phyloP scores from a whole-genome alignment of 805 yeast species.

The Zygosaccharomyces siamensis region DNA sequence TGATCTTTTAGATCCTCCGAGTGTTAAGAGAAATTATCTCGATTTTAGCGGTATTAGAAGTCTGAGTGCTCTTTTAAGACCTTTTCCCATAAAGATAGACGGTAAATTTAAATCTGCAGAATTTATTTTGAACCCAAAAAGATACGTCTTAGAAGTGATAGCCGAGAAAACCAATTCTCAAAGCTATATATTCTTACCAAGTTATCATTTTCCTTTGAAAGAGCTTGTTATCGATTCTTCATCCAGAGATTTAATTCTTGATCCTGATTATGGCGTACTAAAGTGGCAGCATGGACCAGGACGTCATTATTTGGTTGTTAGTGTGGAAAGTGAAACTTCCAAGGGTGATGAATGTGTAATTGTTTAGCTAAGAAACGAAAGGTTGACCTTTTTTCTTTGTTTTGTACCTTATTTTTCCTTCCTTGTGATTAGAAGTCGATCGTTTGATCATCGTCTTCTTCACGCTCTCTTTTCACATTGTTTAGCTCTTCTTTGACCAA shows the following conservation, averaged over 20 bases:
- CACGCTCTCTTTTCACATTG: slow-evolving; percentile 39
- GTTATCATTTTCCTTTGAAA: slow-evolving; percentile 58
- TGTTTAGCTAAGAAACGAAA: slow-evolving; percentile 3
- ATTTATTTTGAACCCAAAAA: slow-evolving; percentile 50
- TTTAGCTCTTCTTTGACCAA: slow-evolving; percentile 50
- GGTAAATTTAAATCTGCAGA: slow-evolving; percentile 54
- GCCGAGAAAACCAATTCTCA: slow-evolving; percentile 7
- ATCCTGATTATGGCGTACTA: slow-evolving; percentile 48
- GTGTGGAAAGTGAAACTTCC: slow-evolving; percentile 3
- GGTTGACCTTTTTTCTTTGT: neutral
- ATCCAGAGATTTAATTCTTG: slow-evolving; percentile 53
- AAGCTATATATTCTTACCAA: slow-evolving; percentile 65
- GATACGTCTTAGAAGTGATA: slow-evolving; percentile 46
- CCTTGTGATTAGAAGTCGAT: neutral
- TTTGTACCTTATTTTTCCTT: neutral
- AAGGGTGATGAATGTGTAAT: slow-evolving; percentile 13
- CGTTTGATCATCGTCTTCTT: slow-evolving; percentile 5
- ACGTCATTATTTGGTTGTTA: slow-evolving; percentile 33
- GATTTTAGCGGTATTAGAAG: slow-evolving; percentile 61
- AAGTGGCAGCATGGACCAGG: slow-evolving; percentile 66
- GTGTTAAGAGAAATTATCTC: slow-evolving; percentile 6
- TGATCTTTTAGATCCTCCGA: slow-evolving; percentile 13
- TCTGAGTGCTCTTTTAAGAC: slow-evolving; percentile 67
- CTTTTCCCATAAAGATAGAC: slow-evolving; percentile 59
- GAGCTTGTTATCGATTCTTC: slow-evolving; percentile 46